Evolutionary conservation across 169 alveolate species (phyloP).

Genomic region (Cryptosporidium viatorum): DNA sequence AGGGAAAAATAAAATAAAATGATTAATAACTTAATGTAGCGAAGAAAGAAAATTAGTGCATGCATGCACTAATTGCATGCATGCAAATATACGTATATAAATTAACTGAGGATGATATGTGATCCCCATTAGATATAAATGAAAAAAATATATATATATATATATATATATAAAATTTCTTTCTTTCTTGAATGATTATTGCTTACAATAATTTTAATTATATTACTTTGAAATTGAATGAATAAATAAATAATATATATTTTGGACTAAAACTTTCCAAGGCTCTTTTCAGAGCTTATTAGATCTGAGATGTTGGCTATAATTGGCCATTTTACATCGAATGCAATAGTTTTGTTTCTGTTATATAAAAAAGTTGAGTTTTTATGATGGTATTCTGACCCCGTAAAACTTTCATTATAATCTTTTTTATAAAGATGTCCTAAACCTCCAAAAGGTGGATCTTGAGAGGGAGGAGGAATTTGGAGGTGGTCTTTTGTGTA

Average conservation of each 20-base stretch:
- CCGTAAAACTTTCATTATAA: neutral
- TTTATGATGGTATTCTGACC: neutral
- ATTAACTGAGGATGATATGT: conserved; percentile 1
- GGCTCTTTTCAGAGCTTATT: neutral
- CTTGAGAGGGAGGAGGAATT: conserved; percentile 5
- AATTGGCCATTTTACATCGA: conserved; percentile 31
- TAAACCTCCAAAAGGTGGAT: conserved; percentile 60
- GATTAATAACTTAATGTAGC: neutral
- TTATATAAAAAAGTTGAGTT: neutral
- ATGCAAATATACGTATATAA: neutral
- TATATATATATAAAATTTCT: neutral
- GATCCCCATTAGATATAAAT: neutral
- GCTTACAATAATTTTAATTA: neutral
- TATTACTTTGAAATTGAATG: neutral
- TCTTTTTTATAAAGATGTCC: conserved; percentile 31
- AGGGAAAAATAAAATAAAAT: neutral
- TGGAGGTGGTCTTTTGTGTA: conserved; percentile 18
- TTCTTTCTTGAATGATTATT: neutral
- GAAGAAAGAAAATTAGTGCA: neutral
- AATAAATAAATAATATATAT: neutral
- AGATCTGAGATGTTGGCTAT: conserved; percentile 40
- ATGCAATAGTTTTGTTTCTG: conserved; percentile 34
- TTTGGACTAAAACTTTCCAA: neutral
- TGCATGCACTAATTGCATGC: neutral
- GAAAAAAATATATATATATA: too few relatives aligned